Evolutionary conservation across 1,139 yeast genomes (phyloP).

Genomic region (Candida mesenterica): DNA sequence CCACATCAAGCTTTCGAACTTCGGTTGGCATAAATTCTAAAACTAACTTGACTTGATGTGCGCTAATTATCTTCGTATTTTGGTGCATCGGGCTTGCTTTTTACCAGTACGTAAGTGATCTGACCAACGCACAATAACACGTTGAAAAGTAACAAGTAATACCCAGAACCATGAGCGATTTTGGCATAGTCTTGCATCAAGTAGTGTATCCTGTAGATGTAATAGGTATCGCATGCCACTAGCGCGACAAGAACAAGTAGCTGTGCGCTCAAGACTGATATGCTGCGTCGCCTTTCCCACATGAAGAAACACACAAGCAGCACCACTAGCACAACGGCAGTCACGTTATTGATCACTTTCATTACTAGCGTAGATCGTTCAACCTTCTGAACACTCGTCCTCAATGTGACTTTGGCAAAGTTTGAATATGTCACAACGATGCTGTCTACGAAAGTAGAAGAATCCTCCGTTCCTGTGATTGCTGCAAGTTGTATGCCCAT

Average conservation of each 20-base stretch:
- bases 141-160: conserved; percentile 4
- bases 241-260: conserved; percentile 1
- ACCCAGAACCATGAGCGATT: conserved; percentile 7
- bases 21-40: too few species aligned
- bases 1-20: too few species aligned
- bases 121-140: conserved; percentile 1
- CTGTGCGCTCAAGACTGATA: conserved; percentile 1
- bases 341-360: conserved; percentile 4
- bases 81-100: too few species aligned
- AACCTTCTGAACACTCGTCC: conserved; percentile 5
- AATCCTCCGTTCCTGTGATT: conserved; percentile 36
- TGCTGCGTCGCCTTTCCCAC: conserved; percentile 5
- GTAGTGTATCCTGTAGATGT: conserved; percentile 2
- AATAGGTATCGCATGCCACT: conserved; percentile 4
- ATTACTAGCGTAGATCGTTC: conserved; percentile 4
- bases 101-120: neutral
- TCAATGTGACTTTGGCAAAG: conserved; percentile 5
- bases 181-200: conserved; percentile 1
- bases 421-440: conserved; percentile 34
- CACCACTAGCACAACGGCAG: conserved; percentile 2
- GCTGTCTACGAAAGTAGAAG: conserved; percentile 39
- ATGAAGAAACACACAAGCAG: conserved; percentile 5
- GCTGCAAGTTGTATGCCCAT: conserved; percentile 48
- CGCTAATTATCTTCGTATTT: too few species aligned
- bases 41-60: too few species aligned